Evolutionary conservation across 352 stramenopile genomes (phyloP).

Genomic region (Plasmopara viticola): DNA sequence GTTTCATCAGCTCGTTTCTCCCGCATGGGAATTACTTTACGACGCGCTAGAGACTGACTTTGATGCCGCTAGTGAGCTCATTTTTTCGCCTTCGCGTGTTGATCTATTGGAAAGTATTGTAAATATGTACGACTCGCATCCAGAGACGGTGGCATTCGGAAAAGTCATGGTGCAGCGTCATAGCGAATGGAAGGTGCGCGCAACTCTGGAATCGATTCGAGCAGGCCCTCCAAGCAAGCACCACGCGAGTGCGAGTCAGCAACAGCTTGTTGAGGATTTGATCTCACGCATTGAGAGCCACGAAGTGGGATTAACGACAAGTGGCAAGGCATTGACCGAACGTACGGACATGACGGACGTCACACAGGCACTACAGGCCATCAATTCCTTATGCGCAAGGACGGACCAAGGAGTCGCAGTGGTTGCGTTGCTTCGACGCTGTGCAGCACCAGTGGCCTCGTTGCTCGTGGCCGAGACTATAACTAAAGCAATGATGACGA

Average conservation of each 20-base stretch:
- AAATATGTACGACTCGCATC: conserved; percentile 42
- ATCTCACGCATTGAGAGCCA: conserved; percentile 21
- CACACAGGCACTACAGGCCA: conserved; percentile 29
- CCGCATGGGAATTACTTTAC: conserved; percentile 44
- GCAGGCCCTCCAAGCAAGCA: conserved; percentile 31
- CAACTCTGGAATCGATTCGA: conserved; percentile 28
- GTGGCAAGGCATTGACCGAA: conserved; percentile 16
- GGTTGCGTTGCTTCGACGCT: conserved; percentile 37
- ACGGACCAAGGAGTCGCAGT: conserved; percentile 30
- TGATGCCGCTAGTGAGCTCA: conserved; percentile 21
- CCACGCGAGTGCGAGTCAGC: conserved; percentile 34
- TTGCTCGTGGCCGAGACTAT: conserved; percentile 36
- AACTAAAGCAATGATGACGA: conserved; percentile 52
- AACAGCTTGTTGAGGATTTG: conserved; percentile 53
- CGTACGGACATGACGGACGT: conserved; percentile 20
- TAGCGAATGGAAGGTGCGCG: conserved; percentile 22
- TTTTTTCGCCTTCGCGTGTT: conserved; percentile 36
- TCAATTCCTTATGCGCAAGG: conserved; percentile 43
- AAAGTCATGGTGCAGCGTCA: conserved; percentile 35
- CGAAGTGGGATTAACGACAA: background rate
- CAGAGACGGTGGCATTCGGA: conserved; percentile 37
- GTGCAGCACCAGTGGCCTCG: conserved; percentile 31
- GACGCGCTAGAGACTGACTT: conserved; percentile 39
- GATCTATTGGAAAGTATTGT: conserved; percentile 40
- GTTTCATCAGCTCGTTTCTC: conserved; percentile 53